Evolutionary conservation across 148 eudicot species (phyloP).

Genomic region (Dysphania ambrosioides): DNA sequence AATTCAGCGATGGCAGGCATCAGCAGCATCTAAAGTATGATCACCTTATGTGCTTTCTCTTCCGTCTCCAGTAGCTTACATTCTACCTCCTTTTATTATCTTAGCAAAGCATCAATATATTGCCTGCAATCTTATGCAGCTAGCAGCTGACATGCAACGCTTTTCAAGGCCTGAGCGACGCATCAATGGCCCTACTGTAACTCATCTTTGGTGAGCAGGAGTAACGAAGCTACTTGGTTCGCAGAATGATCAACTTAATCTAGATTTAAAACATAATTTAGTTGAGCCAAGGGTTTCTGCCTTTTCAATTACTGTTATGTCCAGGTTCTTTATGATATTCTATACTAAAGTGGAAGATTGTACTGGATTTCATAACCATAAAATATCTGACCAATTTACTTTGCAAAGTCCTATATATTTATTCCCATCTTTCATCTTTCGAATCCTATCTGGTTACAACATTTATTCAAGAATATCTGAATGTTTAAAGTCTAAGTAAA

Average conservation of each 20-base stretch:
- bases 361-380: neutral
- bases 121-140: constrained; percentile 43
- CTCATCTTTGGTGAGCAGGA: constrained; percentile 76
- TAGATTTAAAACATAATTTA: neutral
- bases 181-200: constrained; percentile 93
- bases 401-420: neutral
- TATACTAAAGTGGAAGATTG: neutral
- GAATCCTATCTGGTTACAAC: neutral
- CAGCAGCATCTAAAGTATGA: constrained; percentile 85
- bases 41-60: constrained; percentile 20
- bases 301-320: neutral
- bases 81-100: constrained; percentile 18
- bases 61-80: neutral
- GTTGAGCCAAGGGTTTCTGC: neutral
- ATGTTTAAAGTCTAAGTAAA: neutral
- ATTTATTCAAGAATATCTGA: neutral
- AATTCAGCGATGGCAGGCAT: constrained; percentile 95
- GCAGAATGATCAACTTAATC: neutral
- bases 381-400: neutral
- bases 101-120: constrained; percentile 19
- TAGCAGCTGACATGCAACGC: constrained; percentile 99
- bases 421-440: neutral
- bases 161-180: constrained; percentile 98
- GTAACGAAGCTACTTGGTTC: neutral
- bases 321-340: neutral